Evolutionary conservation across 495 filamentous ascomycete species (phyloP).

Genomic region (Talaromyces liani): DNA sequence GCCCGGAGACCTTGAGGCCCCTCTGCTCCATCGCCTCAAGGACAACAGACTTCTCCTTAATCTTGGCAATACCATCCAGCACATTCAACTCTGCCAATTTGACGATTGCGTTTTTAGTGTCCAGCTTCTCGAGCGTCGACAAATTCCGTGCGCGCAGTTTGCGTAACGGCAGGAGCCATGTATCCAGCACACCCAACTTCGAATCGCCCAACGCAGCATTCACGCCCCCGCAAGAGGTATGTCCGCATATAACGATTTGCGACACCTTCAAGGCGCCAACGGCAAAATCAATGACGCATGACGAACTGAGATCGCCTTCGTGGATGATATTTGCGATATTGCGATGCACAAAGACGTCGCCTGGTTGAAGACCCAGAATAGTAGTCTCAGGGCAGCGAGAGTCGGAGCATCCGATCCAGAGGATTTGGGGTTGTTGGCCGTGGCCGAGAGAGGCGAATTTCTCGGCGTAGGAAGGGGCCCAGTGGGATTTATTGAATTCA

Average conservation of each 20-base stretch:
- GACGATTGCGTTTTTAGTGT: slow-evolving; percentile 35
- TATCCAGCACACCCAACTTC: slow-evolving; percentile 71
- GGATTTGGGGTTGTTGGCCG: slow-evolving; percentile 68
- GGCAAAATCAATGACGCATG: slow-evolving; percentile 78
- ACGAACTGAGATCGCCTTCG: slow-evolving; percentile 66
- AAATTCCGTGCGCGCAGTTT: slow-evolving; percentile 50
- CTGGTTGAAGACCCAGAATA: slow-evolving; percentile 69
- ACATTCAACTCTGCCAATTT: slow-evolving; percentile 66
- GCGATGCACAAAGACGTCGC: slow-evolving; percentile 88
- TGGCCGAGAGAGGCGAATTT: slow-evolving; percentile 63
- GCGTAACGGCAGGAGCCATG: slow-evolving; percentile 70
- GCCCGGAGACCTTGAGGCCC: slow-evolving; percentile 66
- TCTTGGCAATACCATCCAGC: slow-evolving; percentile 51
- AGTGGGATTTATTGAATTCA: slow-evolving; percentile 37
- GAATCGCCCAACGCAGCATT: slow-evolving; percentile 58
- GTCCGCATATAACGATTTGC: slow-evolving; percentile 79
- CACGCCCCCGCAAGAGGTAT: slow-evolving; percentile 75
- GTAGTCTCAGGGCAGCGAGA: slow-evolving; percentile 84
- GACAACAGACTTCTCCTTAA: slow-evolving; percentile 54
- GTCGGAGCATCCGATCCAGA: slow-evolving; percentile 93
- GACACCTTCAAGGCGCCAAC: slow-evolving; percentile 68
- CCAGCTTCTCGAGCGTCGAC: slow-evolving; percentile 38
- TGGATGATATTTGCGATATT: slow-evolving; percentile 90
- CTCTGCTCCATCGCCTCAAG: slow-evolving; percentile 59
- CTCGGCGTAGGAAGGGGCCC: slow-evolving; percentile 53